phyloP scores from a whole-genome alignment of 2,329 filamentous ascomycete genomes.

The Nemania serpens region DNA sequence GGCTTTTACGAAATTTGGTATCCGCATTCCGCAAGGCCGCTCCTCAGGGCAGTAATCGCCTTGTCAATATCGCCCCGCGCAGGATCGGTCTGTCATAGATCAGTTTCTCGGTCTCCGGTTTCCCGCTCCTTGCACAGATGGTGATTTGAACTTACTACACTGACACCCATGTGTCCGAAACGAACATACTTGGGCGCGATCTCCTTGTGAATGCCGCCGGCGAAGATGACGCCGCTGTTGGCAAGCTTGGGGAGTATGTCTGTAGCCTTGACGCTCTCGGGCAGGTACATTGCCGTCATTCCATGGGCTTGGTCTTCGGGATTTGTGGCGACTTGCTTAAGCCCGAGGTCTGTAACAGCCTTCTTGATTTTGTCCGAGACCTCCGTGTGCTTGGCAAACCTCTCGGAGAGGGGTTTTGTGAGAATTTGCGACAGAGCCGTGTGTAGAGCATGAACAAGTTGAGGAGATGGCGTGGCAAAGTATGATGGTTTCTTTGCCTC shows the following conservation, averaged over 20 bases:
- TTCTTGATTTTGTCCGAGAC: conserved; percentile 87
- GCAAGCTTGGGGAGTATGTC: conserved; percentile 84
- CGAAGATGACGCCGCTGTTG: conserved; percentile 90
- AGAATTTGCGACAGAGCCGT: conserved; percentile 87
- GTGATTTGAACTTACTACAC: conserved; percentile 63
- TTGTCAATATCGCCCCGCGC: conserved; percentile 81
- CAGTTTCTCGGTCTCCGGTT: conserved; percentile 25
- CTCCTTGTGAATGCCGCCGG: conserved; percentile 93
- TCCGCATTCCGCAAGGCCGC: conserved; percentile 75
- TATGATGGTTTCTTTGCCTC: conserved; percentile 97
- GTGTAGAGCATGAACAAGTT: conserved; percentile 90
- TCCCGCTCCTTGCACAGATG: neutral
- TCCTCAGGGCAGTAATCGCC: conserved; percentile 77
- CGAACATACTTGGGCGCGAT: conserved; percentile 92
- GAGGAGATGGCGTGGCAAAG: conserved; percentile 94
- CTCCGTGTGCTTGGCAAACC: conserved; percentile 80
- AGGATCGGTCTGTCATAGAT: conserved; percentile 65
- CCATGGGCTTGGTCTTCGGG: conserved; percentile 92
- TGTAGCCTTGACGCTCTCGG: conserved; percentile 77
- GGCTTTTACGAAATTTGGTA: conserved; percentile 53
- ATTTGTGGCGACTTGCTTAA: conserved; percentile 84
- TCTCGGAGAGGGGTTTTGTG: conserved; percentile 75
- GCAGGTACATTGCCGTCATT: conserved; percentile 97
- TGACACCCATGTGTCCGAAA: conserved; percentile 98
- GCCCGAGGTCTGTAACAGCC: conserved; percentile 75